Base-by-base conservation (phyloP, 2,329 filamentous ascomycete genomes). In the Diaporthe eres region DNA sequence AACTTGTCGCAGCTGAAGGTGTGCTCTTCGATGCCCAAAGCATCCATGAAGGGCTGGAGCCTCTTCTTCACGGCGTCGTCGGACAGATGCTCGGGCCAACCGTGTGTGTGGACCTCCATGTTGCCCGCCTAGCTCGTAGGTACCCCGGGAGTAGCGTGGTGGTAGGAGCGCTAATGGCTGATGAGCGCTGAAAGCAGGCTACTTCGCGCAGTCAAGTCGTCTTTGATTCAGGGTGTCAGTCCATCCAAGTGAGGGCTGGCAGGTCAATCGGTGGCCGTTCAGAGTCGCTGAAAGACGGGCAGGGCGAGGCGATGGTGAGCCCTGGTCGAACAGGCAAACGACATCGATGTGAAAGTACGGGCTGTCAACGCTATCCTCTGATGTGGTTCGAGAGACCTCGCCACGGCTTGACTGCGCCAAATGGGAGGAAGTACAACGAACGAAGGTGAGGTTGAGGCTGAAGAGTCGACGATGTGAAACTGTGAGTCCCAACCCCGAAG, bases 21-120 rank as follows among this genome's bases (percentile, higher is more conserved):
- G 1, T 72, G 51, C 5, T 74, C 70, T 1, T 76, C 39, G 65
- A 90, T 88, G 1, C 77, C 75, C 2, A 91, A 81, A 0, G 65
- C 77, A 0, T 81, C 79, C 80, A 90, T 85, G 39, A 84, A 80
- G 0, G 86, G 85, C 22, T 78, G 71, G 1, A 91, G 82, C 68
- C 87, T 85, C 0, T 72, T 78, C 15, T 78, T 80, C 13, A 91
- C 80, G 9, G 78, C 78, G 0, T 84, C 78, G 3, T 87, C 83
- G 13, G 84, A 81, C 42, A 90, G 78, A 39, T 84, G 81, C 13
- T 71, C 42, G 1, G 88, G 88, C 19, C 91, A 82, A 15, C 86
- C 85, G 19, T 72, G 77, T 44, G 90, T 78, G 49, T 85, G 86
- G 15, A 88, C 84, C 76, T 90, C 88, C 85, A 90, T 90, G 9